Evolutionary conservation across 139 green algal genomes (phyloP), one percentile per base, ranked within the genome.

Genomic region (Chlamydomonas asymmetrica): DNA sequence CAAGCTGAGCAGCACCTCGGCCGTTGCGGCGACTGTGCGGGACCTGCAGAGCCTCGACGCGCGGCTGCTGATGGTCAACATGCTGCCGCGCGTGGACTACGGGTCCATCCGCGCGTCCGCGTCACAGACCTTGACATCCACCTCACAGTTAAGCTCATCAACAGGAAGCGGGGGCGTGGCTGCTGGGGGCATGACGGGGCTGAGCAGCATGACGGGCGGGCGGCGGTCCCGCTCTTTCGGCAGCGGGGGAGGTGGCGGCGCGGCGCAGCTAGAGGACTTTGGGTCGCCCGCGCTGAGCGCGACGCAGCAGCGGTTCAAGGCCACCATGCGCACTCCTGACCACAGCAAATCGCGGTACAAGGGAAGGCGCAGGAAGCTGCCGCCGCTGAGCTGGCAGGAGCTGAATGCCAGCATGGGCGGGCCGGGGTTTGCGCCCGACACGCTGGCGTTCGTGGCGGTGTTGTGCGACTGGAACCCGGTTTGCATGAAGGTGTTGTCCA

Each of bases 381-480:
- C 50, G 52, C 40, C 8, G 5, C 72, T 83, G 63, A 25, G 50
- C 27, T 49, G 79, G 48, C 25, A 38, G 20, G 63, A 74, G 7
- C 13, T 83, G 63, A 32, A 59, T 29, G 16, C 7, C 0, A 56
- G 39, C 5, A 63, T 75, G 31, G 4, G 60, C 31, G 37, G 49
- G 35, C 37, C 54, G 59, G 3, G 18, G 22, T 38, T 61, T 2
- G 65, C 64, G 0, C 59, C 66, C 2, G 75, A 88, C 52, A 73
- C 27, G 31, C 80, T 86, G 22, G 29, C 67, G n/a, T 43, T 73
- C 31, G 32, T 88, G 49, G 71, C 52, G n/a, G 40, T 88, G 37
- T 72, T 88, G 57, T 75, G 71, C 7, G 67, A 76, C 65, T 88
- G 80, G 80, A 84, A 82, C 49, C 83, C 83, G 3, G 80, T 82